phyloP scores from a whole-genome alignment of 176 grass and related monocot species.

The Carex littledalei region DNA sequence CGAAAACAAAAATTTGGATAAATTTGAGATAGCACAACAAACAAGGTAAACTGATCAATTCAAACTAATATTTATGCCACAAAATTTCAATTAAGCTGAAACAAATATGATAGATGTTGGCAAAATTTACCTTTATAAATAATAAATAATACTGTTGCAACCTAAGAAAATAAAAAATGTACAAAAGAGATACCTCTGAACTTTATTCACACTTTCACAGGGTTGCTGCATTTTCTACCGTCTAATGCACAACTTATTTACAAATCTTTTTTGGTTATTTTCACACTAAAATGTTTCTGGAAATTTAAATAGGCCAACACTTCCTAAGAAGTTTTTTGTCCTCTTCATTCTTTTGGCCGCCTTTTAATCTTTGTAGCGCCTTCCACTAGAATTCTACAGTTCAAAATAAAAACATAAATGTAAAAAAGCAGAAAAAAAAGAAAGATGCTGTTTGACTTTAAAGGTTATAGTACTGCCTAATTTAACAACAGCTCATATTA shows the following conservation, averaged over 20 bases:
- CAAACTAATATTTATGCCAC: background rate
- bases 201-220: constrained; percentile 14
- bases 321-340: background rate
- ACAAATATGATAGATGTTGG: background rate
- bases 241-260: constrained; percentile 28
- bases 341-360: background rate
- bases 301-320: constrained; percentile 20
- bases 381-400: constrained; percentile 7
- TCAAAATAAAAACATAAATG: background rate
- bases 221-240: constrained; percentile 16
- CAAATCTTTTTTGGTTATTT: constrained; percentile 9
- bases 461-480: background rate
- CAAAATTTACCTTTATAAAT: constrained; percentile 19
- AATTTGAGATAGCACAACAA: background rate
- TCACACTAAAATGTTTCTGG: constrained; percentile 1
- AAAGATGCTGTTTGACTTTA: background rate
- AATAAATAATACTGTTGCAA: background rate
- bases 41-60: background rate
- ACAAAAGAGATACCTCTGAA: constrained; percentile 8
- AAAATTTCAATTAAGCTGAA: background rate
- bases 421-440: background rate
- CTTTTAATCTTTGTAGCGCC: background rate
- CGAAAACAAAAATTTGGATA: background rate
- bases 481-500: background rate
- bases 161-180: constrained; percentile 11